Base-by-base conservation (phyloP, 495 filamentous ascomycete species). In the Saxispiralis lemnorum region DNA sequence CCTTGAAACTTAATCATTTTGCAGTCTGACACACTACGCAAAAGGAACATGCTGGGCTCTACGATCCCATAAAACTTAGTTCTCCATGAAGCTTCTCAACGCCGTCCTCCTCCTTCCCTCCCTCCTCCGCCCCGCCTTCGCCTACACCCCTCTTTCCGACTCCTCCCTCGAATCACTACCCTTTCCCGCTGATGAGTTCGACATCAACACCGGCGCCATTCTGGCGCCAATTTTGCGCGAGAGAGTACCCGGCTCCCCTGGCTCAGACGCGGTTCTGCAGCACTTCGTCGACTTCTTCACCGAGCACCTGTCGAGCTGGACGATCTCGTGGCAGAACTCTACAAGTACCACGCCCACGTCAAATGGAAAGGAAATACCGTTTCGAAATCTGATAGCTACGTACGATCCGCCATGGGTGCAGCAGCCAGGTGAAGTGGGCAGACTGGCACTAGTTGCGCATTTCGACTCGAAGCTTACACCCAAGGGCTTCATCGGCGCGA, bases 141-240 rank as follows among this genome's bases (percentile, higher is more conserved):
- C 79, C 47, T 93, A 92, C 66, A 74, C 75, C 30, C 63, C 68
- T 30, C 63, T 93, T 42, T 83, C 87, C 11, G 76, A 88, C 51
- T 62, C 73, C 35, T 76, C 78, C 15, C 67, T 96, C 12, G 64
- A 62, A 31, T 56, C 60, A 31, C 64, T 96, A 3, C 81, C 82
- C 1, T 71, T 71, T 13, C 77, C 80, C 1, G 72, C 71, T 43
- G 48, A 69, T 24, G 87, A 93, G 64, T 89, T 95, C 58, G 69
- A 96, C 59, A 81, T 88, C 53, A 56, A 78, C 37, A 68, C 64
- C 40, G 81, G 84, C 43, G 63, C 69, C 6, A 66, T 97, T 16
- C 70, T 96, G n/a, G 66, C 87, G 1, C 89, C 87, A 1, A 88
- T 97, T 48, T 72, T 97, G n/a, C 75, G 72, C 17, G 79, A 88